Base-by-base conservation (phyloP, 2,329 filamentous ascomycete genomes). In the Epichloe hybrida region DNA sequence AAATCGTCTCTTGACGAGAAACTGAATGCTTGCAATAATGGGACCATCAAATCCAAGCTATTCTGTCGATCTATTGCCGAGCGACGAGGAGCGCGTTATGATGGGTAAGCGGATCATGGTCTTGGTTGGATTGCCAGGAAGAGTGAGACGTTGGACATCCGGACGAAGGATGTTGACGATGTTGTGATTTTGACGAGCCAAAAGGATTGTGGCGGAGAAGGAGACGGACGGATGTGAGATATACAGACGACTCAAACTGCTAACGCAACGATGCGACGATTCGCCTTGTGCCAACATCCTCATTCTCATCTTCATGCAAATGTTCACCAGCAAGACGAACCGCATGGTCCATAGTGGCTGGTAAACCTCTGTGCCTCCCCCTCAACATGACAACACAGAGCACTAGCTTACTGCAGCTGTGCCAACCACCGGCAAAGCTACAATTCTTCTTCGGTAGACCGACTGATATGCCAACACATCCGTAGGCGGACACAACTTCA, bases 381-480 rank as follows among this genome's bases (percentile, higher is more conserved):
- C 76, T 63, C 35, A 83, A 59, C 66, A 79, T 80, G 12, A 83
- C 77, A 3, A 74, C 67, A 46, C 75, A 72, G 52, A 83, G 62
- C 20, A 81, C 71, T 39, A 83, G 59, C 64, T 83, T 83, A 61
- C 74, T 79, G 12, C 72, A 68, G 1, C 67, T 66, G 50, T 75
- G 72, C 69, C 76, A 76, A 0, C 71, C 72, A 2, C 78, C 78
- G 44, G 68, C 68, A 51, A 83, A 76, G 48, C 75, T 79, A 58
- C 74, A 79, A 46, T 73, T 71, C 51, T 72, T 65, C 9, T 69
- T 67, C 0, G 79, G 76, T 21, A 78, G 64, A 0, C 80, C 80
- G 1, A 76, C 71, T 27, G 73, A 77, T 15, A 83, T 68, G 4
- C 80, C 80, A n/a, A 83, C 79, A 48, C 75, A 79, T 6, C 77